Evolutionary conservation across 1,139 yeast genomes (phyloP), one percentile per base, ranked within the genome.

Genomic region (Geotrichum fermentans): DNA sequence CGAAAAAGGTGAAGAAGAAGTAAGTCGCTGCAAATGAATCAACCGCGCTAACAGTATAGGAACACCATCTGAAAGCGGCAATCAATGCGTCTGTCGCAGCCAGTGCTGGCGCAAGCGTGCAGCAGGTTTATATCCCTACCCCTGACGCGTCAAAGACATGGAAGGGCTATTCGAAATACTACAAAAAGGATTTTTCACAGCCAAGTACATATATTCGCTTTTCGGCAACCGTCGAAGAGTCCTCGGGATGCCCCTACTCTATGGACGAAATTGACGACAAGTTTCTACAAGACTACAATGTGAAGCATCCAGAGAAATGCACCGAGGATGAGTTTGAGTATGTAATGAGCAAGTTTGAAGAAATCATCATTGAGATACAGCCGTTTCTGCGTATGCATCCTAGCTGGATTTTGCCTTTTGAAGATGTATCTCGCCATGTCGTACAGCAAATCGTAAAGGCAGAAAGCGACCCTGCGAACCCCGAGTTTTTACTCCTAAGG

Each of bases 181-280:
- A 92, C 65, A 70, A 71, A 33, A 85, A 85, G 47, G 70, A 73
- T 33, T 90, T 85, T 66, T 65, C 68, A 10, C 83, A 82, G 55
- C 96, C 97, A 0, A 80, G 80, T 24, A 74, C 85, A 4, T 90
- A 89, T 64, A 86, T 92, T 52, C 84, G 89, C 58, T 85, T 86
- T 58, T 85, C 96, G 49, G 95, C 96, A 2, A 92, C 97, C 0
- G 95, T 92, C 16, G 98, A 94, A 63, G 97, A 92, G 63, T 84
- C 95, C 21, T 75, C 82, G 18, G 97, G 97, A 1, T 81, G 85
- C 47, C 81, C 82, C 33, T 92, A 89, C 67, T 83, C 83, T 66
- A 80, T 94, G 85, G 98, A 94, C 67, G 98, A 92, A 65, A 74
- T 61, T 10, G 99, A 92, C 67, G 95, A 82, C 38, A 77, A 68